These are phyloP conservation scores for Corrigiola litoralis DNA, from an alignment of 179 eudicot species.

Conservation along the genomic window DNA sequence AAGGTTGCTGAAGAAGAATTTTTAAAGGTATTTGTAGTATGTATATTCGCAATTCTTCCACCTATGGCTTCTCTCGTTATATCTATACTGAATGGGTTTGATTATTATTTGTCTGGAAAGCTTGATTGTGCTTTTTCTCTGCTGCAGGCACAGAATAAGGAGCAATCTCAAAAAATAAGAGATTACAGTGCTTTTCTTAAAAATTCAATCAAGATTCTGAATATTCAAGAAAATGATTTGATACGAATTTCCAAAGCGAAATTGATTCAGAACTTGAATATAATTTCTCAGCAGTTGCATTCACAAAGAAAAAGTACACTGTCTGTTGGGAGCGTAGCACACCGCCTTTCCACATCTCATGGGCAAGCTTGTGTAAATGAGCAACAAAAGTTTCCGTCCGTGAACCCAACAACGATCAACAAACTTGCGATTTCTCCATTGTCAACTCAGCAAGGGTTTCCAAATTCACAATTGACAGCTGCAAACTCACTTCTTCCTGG, in stretches of 20 bases:
- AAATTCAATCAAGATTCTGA: constrained; percentile 1
- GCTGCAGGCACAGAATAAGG: constrained; percentile 15
- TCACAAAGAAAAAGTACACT: neutral
- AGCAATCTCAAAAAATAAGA: neutral
- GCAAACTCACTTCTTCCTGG: neutral
- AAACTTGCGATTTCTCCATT: neutral
- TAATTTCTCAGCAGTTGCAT: neutral
- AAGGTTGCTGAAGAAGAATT: neutral
- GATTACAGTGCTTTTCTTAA: neutral
- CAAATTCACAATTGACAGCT: neutral
- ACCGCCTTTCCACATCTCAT: neutral
- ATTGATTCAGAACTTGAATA: neutral
- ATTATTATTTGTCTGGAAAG: neutral
- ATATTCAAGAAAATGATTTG: neutral
- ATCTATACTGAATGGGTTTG: neutral
- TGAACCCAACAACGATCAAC: neutral
- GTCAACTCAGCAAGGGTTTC: neutral
- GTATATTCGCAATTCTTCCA: neutral
- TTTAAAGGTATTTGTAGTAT: neutral
- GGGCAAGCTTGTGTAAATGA: neutral
- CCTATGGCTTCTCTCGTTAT: neutral
- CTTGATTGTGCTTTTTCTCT: neutral
- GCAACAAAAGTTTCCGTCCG: neutral
- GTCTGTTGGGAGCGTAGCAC: neutral
- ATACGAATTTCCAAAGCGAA: neutral